phyloP scores from a whole-genome alignment of 768 basidiomycete genomes.

The Leucocoprinus sp. region DNA sequence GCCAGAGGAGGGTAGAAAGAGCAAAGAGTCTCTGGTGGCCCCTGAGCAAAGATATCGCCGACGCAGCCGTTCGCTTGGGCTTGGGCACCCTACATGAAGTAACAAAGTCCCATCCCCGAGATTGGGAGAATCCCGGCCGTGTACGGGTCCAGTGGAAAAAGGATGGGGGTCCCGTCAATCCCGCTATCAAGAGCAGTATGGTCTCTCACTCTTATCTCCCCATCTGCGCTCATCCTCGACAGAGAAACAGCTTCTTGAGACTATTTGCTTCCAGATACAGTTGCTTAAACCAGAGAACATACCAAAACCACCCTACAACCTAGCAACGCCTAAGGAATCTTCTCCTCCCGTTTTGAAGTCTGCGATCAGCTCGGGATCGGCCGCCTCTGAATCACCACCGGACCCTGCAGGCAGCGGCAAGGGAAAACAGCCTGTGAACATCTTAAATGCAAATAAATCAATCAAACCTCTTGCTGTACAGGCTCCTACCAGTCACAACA shows the following conservation, averaged over 20 bases:
- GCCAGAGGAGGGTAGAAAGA: slow-evolving; percentile 74
- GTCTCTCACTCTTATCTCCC: neutral
- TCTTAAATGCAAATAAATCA: slow-evolving; percentile 18
- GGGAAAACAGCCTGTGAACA: slow-evolving; percentile 39
- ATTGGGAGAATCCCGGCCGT: slow-evolving; percentile 98
- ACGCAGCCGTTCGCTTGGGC: slow-evolving; percentile 70
- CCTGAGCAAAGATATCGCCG: slow-evolving; percentile 85
- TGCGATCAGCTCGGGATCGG: neutral
- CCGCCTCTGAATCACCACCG: slow-evolving; percentile 10
- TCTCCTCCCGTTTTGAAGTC: slow-evolving; percentile 12
- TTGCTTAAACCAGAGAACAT: slow-evolving; percentile 59
- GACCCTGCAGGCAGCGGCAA: slow-evolving; percentile 25
- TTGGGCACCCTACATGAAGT: slow-evolving; percentile 83
- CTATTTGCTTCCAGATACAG: slow-evolving; percentile 69
- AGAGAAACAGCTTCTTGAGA: slow-evolving; percentile 79
- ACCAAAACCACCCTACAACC: slow-evolving; percentile 56
- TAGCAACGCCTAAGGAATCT: slow-evolving; percentile 10
- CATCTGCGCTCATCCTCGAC: neutral
- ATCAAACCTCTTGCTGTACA: slow-evolving; percentile 7
- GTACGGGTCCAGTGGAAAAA: slow-evolving; percentile 92
- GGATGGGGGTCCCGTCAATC: slow-evolving; percentile 59
- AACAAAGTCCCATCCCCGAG: slow-evolving; percentile 83
- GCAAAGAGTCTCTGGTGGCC: slow-evolving; percentile 91
- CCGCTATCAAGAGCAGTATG: slow-evolving; percentile 69
- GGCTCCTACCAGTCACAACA: slow-evolving; percentile 20